Evolutionary conservation across 2,329 filamentous ascomycete genomes (phyloP), one percentile per base, ranked within the genome.

Genomic region (Coniella lustricola): DNA sequence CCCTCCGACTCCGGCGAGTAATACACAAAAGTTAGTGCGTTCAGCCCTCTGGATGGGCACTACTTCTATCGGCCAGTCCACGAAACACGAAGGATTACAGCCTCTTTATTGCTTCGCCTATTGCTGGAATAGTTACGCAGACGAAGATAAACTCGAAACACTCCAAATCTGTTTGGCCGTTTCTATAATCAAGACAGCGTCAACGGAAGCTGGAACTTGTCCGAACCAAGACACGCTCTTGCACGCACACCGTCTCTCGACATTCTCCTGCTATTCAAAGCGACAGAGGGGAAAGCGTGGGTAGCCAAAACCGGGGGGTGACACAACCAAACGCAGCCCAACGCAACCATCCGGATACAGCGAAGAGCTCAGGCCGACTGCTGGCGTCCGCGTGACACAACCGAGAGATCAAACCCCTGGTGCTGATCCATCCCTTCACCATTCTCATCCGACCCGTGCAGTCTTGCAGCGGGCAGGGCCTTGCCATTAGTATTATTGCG

Each of bases 211-310:
- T 29, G 25, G 10, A 29, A 29, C 25, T 29, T 29, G 25, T 10
- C 25, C 25, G 25, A 29, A 29, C 25, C 5, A 29, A 29, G 25
- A 29, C 5, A 29, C 25, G 10, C 5, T 10, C 10, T 29, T 29
- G 25, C 25, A 5, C 10, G 5, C 10, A 5, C 10, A 5, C 25
- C 10, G 25, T 29, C 25, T 29, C 25, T 5, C 25, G 5, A 5
- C 10, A 29, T 21, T 10, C 25, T 13, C 25, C 16, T 14, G 20
- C 29, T n/a, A 31, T n/a, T 49, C 40, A 44, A 33, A 29, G 40
- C 47, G 16, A 50, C 36, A 18, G 37, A 43, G 38, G 25, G 20
- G 32, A n/a, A n/a, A n/a, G n/a, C n/a, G n/a, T n/a, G n/a, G n/a
- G n/a, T n/a, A n/a, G n/a, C n/a, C n/a, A n/a, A n/a, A n/a, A n/a